phyloP scores from a whole-genome alignment of 495 filamentous ascomycete species.

The Penicillium bovifimosum region DNA sequence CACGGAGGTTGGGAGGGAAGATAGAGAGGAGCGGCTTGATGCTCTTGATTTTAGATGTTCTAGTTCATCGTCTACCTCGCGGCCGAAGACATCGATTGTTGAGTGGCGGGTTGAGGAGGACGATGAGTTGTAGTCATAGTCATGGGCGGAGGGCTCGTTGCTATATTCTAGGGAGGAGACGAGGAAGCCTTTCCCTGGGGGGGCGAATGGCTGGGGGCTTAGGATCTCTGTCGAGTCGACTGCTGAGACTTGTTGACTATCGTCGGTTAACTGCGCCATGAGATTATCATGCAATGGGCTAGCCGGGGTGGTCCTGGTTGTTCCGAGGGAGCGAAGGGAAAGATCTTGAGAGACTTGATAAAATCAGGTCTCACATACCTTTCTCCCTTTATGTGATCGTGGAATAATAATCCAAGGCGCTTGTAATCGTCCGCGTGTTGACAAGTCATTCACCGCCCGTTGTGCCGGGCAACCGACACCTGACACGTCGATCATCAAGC shows the following conservation, averaged over 20 bases:
- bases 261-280: slow-evolving; percentile 22
- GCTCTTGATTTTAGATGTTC: slow-evolving; percentile 28
- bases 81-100: slow-evolving; percentile 25
- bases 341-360: background rate
- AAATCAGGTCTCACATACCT: background rate
- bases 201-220: slow-evolving; percentile 21
- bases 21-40: slow-evolving; percentile 42
- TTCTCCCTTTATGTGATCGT: background rate
- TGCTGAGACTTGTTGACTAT: slow-evolving; percentile 3
- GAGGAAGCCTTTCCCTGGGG: slow-evolving; percentile 17
- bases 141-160: slow-evolving; percentile 17
- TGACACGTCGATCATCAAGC: slow-evolving; percentile 7
- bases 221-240: slow-evolving; percentile 16
- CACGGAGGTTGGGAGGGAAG: slow-evolving; percentile 38
- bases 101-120: slow-evolving; percentile 34
- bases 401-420: background rate
- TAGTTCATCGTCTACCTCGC: slow-evolving; percentile 30
- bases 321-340: background rate
- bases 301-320: background rate
- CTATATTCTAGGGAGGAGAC: slow-evolving; percentile 18
- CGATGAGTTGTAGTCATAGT: slow-evolving; percentile 35
- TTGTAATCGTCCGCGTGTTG: slow-evolving; percentile 8
- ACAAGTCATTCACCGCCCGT: slow-evolving; percentile 24
- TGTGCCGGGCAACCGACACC: slow-evolving; percentile 28
- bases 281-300: background rate